phyloP scores from a whole-genome alignment of 345 rosid genomes.

The Arabidopsis suecica region DNA sequence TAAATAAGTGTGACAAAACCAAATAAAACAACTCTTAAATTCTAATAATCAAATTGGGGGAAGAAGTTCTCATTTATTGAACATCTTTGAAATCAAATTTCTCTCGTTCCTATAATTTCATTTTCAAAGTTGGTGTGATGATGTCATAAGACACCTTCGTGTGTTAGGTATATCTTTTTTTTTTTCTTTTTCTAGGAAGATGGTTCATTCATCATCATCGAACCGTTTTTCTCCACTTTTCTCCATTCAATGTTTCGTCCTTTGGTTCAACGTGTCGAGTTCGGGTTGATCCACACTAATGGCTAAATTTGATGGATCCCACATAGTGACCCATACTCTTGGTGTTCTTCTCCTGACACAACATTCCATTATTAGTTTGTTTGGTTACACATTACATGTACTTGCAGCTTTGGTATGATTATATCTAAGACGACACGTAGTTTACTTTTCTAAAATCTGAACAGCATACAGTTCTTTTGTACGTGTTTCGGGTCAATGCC shows the following conservation, averaged over 20 bases:
- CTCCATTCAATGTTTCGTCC: slow-evolving; percentile 44
- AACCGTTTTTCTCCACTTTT: slow-evolving; percentile 44
- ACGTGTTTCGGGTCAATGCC: slow-evolving; percentile 26
- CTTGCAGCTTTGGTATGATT: slow-evolving; percentile 21
- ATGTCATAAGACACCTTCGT: slow-evolving; percentile 36
- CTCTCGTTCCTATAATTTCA: slow-evolving; percentile 29
- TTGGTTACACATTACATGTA: slow-evolving; percentile 35
- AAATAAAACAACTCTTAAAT: slow-evolving; percentile 9
- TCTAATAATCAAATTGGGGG: background rate
- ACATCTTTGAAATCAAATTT: background rate
- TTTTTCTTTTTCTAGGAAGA: slow-evolving; percentile 19
- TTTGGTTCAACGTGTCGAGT: slow-evolving; percentile 43
- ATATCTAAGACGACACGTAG: slow-evolving; percentile 30
- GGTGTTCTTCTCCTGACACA: slow-evolving; percentile 36
- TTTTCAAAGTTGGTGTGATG: slow-evolving; percentile 37
- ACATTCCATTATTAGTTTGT: slow-evolving; percentile 44
- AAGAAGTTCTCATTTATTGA: background rate
- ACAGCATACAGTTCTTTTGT: slow-evolving; percentile 21
- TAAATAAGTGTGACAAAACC: slow-evolving; percentile 27
- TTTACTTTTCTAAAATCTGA: slow-evolving; percentile 1
- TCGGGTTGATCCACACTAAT: slow-evolving; percentile 44
- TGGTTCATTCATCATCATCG: slow-evolving; percentile 43
- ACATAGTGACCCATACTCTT: slow-evolving; percentile 33
- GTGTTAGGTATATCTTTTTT: slow-evolving; percentile 21
- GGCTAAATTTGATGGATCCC: slow-evolving; percentile 38